Conservation (phyloP, 495 filamentous ascomycete genomes). For the Tuber indicum region DNA sequence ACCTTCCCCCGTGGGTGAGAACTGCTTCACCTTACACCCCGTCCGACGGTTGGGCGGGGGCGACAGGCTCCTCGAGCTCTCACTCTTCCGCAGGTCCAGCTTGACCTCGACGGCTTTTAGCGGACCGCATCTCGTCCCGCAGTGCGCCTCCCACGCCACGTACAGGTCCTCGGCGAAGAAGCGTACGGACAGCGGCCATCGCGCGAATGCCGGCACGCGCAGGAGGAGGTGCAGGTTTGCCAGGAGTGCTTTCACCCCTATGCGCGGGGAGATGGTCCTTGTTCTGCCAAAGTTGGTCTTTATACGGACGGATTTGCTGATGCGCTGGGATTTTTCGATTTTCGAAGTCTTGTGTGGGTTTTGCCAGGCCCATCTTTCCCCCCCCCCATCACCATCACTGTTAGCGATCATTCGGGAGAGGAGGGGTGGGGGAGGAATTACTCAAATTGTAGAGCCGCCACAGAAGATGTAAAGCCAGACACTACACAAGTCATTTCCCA, state of each 20-base stretch:
- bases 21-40: slow-evolving; percentile 29
- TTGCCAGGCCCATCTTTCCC: slow-evolving; percentile 79
- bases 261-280: slow-evolving; percentile 47
- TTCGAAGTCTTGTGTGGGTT: slow-evolving; percentile 70
- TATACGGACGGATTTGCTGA: slow-evolving; percentile 43
- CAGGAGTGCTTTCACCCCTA: slow-evolving; percentile 57
- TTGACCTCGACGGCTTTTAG: slow-evolving; percentile 53
- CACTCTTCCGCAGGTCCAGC: slow-evolving; percentile 49
- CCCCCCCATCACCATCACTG: neutral
- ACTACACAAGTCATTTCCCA: slow-evolving; percentile 93
- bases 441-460: slow-evolving; percentile 93
- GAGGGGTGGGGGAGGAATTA: slow-evolving; percentile 43
- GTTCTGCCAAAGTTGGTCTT: slow-evolving; percentile 46
- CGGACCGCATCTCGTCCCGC: slow-evolving; percentile 47
- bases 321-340: slow-evolving; percentile 55
- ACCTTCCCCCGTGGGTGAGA: slow-evolving; percentile 26
- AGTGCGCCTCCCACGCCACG: slow-evolving; percentile 59
- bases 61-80: slow-evolving; percentile 5
- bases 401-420: neutral
- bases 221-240: slow-evolving; percentile 74
- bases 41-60: slow-evolving; percentile 22
- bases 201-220: slow-evolving; percentile 64
- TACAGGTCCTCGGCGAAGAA: slow-evolving; percentile 72
- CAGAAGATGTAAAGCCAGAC: slow-evolving; percentile 76
- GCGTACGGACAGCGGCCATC: slow-evolving; percentile 74